A percentile compares a stretch with the other conserved stretches of the same genome.
phyloP scores from a whole-genome alignment of 2,329 filamentous ascomycete genomes.

The Fusarium pilosicola region DNA sequence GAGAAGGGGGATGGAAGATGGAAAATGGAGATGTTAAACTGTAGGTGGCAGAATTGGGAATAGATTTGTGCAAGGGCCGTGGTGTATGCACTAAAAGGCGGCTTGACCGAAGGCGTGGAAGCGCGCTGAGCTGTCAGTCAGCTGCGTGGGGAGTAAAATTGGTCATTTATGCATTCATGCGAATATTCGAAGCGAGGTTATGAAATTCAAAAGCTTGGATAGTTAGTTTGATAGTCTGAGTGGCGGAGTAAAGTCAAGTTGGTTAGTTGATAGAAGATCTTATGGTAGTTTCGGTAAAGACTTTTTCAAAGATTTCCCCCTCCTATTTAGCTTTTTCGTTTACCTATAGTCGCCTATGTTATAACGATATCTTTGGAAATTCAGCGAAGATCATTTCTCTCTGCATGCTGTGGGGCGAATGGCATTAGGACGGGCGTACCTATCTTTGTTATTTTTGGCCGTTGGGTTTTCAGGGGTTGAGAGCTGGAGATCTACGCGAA shows the following conservation, averaged over 20 bases:
- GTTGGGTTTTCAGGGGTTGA: slow-evolving; percentile 24
- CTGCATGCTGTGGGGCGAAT: slow-evolving; percentile 6
- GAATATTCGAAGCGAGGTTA: slow-evolving; percentile 23
- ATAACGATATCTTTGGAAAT: background rate
- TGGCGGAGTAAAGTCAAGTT: background rate
- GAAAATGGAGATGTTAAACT: slow-evolving; percentile 6
- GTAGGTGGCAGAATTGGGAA: slow-evolving; percentile 18
- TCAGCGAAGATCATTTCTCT: slow-evolving; percentile 12
- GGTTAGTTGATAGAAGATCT: background rate
- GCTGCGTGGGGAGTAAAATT: slow-evolving; percentile 45
- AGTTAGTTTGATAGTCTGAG: background rate
- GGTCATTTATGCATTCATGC: slow-evolving; percentile 47
- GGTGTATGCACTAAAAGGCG: slow-evolving; percentile 20
- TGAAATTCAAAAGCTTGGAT: slow-evolving; percentile 15
- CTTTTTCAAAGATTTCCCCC: background rate
- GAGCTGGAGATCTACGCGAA: slow-evolving; percentile 27
- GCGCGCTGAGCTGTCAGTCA: slow-evolving; percentile 40
- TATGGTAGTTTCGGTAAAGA: background rate
- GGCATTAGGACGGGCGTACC: slow-evolving; percentile 15
- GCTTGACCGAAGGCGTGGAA: slow-evolving; percentile 47
- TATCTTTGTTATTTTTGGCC: slow-evolving; percentile 15
- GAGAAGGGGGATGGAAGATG: slow-evolving; percentile 9
- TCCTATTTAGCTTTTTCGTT: background rate
- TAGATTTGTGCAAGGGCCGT: slow-evolving; percentile 27
- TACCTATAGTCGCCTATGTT: background rate